Evolutionary conservation across 257 asterid genomes (phyloP).

Genomic region (Solanum megistacrolobum): DNA sequence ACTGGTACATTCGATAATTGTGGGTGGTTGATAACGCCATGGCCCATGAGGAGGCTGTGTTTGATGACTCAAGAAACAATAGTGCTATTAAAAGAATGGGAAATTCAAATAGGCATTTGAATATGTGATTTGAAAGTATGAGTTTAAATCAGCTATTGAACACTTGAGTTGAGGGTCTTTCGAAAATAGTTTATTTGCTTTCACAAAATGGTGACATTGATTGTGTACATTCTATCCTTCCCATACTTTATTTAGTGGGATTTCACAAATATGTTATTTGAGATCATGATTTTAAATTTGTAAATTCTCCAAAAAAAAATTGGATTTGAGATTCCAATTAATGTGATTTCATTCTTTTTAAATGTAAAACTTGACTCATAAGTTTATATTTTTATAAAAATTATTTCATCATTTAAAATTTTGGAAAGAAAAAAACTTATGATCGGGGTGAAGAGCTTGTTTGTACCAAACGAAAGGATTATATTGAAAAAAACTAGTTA

Average conservation of each 20-base stretch:
- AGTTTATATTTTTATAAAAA: no score
- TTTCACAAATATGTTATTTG: no score
- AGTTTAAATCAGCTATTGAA: neutral
- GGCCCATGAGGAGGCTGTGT: neutral
- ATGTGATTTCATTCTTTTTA: no score
- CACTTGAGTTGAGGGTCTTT: no score
- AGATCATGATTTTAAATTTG: no score
- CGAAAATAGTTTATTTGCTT: no score
- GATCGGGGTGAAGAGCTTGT: no score
- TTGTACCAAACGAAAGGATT: no score
- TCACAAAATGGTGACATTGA: neutral
- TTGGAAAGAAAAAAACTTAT: no score
- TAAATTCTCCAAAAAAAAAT: neutral
- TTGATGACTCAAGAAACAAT: neutral
- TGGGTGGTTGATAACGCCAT: neutral
- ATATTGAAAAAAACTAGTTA: neutral
- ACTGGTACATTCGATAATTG: neutral
- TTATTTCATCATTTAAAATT: no score
- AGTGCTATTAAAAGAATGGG: neutral
- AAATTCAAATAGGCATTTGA: neutral
- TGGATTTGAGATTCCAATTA: neutral
- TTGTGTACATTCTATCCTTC: no score
- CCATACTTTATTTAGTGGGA: neutral
- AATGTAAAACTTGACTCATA: no score
- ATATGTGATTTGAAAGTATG: neutral